Evolutionary conservation across 305 asterid species (phyloP), one percentile per base, ranked within the genome.

Genomic region (Plantago coronopus): DNA sequence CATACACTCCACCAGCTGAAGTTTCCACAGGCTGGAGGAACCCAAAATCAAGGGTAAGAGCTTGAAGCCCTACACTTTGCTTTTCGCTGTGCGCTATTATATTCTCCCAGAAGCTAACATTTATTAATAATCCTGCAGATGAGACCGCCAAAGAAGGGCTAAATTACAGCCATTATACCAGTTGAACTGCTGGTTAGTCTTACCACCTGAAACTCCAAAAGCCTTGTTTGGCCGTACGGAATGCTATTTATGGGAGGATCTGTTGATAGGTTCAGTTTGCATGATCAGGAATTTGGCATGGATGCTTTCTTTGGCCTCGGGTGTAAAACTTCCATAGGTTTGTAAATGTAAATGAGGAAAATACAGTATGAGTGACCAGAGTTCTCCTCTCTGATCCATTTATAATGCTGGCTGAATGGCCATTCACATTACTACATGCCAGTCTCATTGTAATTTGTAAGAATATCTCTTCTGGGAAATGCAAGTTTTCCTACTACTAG

Each of bases 11-110:
- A 59, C 59, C 59, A 16, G 59, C 59, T 15, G 43, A 54, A 54
- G 43, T 25, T 25, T 65, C 83, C 17, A 78, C 72, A 58, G 95
- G 93, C 53, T 89, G 98, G 98, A 81, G 89, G 78, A 79, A 75
- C 62, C 79, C 87, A 11, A 86, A 79, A 71, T 84, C 98, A 42
- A 81, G 82, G 86, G 98, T 86, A 60, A 70, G 73, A 56, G 48
- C 55, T 9, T 62, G 21, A 38, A 54, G 27, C 37, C 6, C 21
- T 31, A 43, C 23, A 59, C 7, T 11, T 45, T 38, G 47, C 42
- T 62, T 3, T 46, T 48, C 61, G 14, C 17, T 10, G 29, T 9
- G 19, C 61, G 14, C 17, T 10, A 25, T 9, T 2, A 40, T 42
- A 13, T 22, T 64, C 44, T 45, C 25, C 55, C 21, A 54, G 38